Conservation (phyloP, 495 filamentous ascomycete genomes). For the Daldinia concentrica region DNA sequence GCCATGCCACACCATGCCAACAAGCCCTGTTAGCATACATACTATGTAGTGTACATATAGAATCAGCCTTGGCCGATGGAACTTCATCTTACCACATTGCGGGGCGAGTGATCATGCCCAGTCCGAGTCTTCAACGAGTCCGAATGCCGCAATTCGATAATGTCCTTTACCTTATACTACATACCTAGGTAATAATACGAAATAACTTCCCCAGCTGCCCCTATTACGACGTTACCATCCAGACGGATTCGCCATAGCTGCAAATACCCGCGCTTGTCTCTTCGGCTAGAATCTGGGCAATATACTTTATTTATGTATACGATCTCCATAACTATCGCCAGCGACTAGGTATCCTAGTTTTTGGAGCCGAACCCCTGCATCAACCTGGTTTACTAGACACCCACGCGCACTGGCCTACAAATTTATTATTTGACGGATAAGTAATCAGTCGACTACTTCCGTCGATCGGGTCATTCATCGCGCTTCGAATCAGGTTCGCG, state of each 20-base stretch:
- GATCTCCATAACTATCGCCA: background rate
- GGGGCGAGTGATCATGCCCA: slow-evolving; percentile 10
- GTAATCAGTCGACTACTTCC: slow-evolving; percentile 14
- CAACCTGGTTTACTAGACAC: slow-evolving; percentile 24
- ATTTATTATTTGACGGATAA: slow-evolving; percentile 24
- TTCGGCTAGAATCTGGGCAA: background rate
- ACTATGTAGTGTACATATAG: background rate
- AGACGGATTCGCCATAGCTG: slow-evolving; percentile 1
- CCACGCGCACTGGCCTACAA: background rate
- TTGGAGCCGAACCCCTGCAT: slow-evolving; percentile 28
- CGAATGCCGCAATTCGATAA: slow-evolving; percentile 10
- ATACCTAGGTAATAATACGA: background rate
- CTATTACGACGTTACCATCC: slow-evolving; percentile 10
- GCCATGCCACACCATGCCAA: slow-evolving; percentile 1
- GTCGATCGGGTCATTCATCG: slow-evolving; percentile 16
- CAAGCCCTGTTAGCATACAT: background rate
- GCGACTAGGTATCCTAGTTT: slow-evolving; percentile 6
- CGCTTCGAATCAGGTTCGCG: background rate
- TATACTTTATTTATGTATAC: slow-evolving; percentile 26
- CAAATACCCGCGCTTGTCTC: background rate
- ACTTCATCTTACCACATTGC: slow-evolving; percentile 41
- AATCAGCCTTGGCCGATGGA: slow-evolving; percentile 30
- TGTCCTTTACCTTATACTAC: slow-evolving; percentile 1
- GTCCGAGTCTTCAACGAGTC: background rate
- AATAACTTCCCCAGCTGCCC: background rate